Evolutionary conservation across 2,329 filamentous ascomycete species (phyloP).

Genomic region (Diaporthe capsici): DNA sequence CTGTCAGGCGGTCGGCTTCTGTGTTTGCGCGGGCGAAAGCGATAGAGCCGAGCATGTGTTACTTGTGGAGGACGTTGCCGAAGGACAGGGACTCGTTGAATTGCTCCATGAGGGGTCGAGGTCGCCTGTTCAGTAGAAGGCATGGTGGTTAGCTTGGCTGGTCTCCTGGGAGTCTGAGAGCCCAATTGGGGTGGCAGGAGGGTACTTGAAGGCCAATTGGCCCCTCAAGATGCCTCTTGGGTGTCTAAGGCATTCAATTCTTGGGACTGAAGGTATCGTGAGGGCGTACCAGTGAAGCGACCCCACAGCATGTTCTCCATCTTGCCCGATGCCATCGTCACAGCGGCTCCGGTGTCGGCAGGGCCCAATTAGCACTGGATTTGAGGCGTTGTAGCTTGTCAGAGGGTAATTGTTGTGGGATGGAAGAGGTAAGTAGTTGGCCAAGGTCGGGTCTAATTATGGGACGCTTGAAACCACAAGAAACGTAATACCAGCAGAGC

Average conservation of each 20-base stretch:
- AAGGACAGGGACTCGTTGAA: slow-evolving; percentile 88
- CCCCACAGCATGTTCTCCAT: slow-evolving; percentile 70
- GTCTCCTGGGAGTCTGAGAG: background rate
- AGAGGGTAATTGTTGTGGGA: no score
- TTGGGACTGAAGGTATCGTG: background rate
- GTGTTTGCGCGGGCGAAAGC: slow-evolving; percentile 86
- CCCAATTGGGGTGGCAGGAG: background rate
- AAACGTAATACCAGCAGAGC: background rate
- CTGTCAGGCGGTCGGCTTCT: slow-evolving; percentile 80
- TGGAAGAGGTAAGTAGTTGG: background rate
- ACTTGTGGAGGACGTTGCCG: slow-evolving; percentile 82
- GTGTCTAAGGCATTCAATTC: no score
- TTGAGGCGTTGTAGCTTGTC: background rate
- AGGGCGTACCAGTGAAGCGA: slow-evolving; percentile 66
- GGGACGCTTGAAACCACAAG: background rate
- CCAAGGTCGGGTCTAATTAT: background rate
- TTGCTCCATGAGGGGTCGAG: slow-evolving; percentile 86
- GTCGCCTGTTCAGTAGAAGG: slow-evolving; percentile 45
- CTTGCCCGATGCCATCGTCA: slow-evolving; percentile 28
- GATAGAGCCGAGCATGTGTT: slow-evolving; percentile 85
- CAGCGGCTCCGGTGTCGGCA: slow-evolving; percentile 1
- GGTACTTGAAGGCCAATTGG: background rate
- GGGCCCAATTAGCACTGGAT: background rate
- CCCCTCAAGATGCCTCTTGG: background rate
- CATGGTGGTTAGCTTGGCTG: background rate